These are phyloP conservation scores for Pisolithus thermaeus DNA, from an alignment of 1,284 basidiomycete genomes.

Conservation along the genomic window DNA sequence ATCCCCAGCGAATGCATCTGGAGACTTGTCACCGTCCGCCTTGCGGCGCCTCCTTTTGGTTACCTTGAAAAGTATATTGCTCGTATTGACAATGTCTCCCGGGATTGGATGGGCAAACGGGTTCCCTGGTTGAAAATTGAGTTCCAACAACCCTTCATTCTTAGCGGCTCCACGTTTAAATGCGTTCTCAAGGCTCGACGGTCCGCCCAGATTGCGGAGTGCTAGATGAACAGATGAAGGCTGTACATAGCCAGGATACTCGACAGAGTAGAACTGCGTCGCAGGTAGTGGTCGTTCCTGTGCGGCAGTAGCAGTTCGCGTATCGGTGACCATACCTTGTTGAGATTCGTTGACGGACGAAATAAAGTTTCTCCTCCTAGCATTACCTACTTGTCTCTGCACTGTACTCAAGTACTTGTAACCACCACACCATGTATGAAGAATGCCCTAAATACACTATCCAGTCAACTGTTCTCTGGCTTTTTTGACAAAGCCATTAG, in stretches of 20 bases:
- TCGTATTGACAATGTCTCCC: conserved; percentile 70
- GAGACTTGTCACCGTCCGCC: conserved; percentile 19
- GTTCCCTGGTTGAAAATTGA: conserved; percentile 66
- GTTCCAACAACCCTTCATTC: conserved; percentile 62
- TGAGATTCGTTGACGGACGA: not conserved
- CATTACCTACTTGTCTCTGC: too few relatives aligned
- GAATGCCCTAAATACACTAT: not conserved
- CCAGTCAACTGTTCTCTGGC: conserved; percentile 13
- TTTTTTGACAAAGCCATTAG: conserved; percentile 31
- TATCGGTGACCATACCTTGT: conserved; percentile 11
- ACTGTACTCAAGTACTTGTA: not conserved
- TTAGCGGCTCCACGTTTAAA: conserved; percentile 62
- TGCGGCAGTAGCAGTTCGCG: conserved; percentile 25
- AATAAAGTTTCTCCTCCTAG: too few relatives aligned
- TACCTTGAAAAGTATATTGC: conserved; percentile 78
- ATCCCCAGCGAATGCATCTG: conserved; percentile 52
- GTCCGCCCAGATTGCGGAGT: conserved; percentile 63
- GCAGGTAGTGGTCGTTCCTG: conserved; percentile 50
- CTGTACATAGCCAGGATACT: conserved; percentile 85
- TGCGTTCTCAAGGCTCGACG: conserved; percentile 61
- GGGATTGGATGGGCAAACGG: conserved; percentile 78
- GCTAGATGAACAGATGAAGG: conserved; percentile 58
- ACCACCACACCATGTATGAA: not conserved
- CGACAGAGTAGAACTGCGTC: conserved; percentile 70
- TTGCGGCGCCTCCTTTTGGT: conserved; percentile 60